These are phyloP conservation scores for Xylaria sp. DNA, from an alignment of 2,329 filamentous ascomycete genomes.

Conservation along the genomic window DNA sequence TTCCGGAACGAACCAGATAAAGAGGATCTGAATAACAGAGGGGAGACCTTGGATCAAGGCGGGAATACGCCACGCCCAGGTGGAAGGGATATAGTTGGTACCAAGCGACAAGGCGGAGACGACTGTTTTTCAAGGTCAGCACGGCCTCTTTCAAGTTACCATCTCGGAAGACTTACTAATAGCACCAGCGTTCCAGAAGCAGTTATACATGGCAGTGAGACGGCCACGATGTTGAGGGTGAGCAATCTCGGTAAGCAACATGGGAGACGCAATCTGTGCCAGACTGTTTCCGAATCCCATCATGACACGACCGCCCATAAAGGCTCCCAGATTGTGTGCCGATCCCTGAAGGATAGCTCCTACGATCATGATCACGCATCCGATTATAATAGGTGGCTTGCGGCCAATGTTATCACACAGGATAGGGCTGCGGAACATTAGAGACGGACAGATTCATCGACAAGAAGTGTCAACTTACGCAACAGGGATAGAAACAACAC, in stretches of 20 bases:
- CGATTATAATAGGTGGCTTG: conserved; percentile 42
- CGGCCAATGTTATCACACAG: conserved; percentile 50
- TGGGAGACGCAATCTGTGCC: conserved; percentile 46
- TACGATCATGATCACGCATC: conserved; percentile 46
- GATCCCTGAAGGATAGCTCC: conserved; percentile 54
- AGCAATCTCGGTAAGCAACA: conserved; percentile 48
- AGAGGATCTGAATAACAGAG: conserved; percentile 42
- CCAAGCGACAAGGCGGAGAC: conserved; percentile 47
- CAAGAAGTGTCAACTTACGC: conserved; percentile 37
- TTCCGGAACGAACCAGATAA: conserved; percentile 41
- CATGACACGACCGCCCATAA: conserved; percentile 53
- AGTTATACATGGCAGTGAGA: conserved; percentile 51
- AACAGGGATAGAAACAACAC: conserved; percentile 51
- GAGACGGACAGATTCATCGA: background rate
- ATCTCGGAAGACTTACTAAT: conserved; percentile 23
- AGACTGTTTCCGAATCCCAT: conserved; percentile 53
- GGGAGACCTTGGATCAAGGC: conserved; percentile 44
- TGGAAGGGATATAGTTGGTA: conserved; percentile 41
- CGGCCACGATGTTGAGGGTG: conserved; percentile 51
- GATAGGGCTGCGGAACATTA: conserved; percentile 36
- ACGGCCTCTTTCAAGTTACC: background rate
- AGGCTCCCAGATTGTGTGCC: conserved; percentile 40
- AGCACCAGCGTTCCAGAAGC: conserved; percentile 44
- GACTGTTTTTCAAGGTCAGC: conserved; percentile 27
- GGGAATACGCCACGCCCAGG: conserved; percentile 49